These are phyloP conservation scores for Cucurbita maxima DNA, from an alignment of 306 rosid genomes.

Conservation along the genomic window DNA sequence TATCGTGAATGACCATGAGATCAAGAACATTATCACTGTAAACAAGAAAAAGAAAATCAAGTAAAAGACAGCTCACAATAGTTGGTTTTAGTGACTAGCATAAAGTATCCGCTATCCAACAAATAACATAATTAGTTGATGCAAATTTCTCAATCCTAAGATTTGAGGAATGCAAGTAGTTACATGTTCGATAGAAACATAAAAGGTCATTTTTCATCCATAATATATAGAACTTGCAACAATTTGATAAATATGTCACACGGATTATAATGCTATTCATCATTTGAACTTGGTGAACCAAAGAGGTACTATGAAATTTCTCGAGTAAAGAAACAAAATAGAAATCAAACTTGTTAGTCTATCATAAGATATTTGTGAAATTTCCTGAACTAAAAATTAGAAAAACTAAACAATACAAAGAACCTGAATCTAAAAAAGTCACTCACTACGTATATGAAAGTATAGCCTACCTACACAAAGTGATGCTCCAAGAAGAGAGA, in stretches of 20 bases:
- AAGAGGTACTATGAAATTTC: neutral
- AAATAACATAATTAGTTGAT: neutral
- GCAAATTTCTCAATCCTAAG: neutral
- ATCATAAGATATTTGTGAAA: neutral
- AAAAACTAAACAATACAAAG: neutral
- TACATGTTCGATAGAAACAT: neutral
- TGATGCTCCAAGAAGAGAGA: slow-evolving; percentile 86
- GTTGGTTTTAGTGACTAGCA: neutral
- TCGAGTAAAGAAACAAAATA: neutral
- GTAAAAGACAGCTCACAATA: neutral
- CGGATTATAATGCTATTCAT: neutral
- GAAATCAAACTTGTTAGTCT: neutral
- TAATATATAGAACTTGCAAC: neutral
- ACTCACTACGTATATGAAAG: slow-evolving; percentile 3
- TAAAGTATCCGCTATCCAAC: neutral
- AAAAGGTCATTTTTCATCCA: neutral
- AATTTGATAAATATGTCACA: neutral
- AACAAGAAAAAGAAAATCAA: slow-evolving; percentile 6
- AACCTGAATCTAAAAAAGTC: neutral
- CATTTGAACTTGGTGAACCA: neutral
- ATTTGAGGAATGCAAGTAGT: neutral
- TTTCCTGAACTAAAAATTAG: neutral
- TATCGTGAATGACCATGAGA: slow-evolving; percentile 95
- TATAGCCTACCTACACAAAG: slow-evolving; percentile 68
- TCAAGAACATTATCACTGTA: slow-evolving; percentile 98